Percentiles rank a stretch among this genome's conserved stretches.
phyloP scores from a whole-genome alignment of 1,139 yeast species.

The Tardiomyces blankii region DNA sequence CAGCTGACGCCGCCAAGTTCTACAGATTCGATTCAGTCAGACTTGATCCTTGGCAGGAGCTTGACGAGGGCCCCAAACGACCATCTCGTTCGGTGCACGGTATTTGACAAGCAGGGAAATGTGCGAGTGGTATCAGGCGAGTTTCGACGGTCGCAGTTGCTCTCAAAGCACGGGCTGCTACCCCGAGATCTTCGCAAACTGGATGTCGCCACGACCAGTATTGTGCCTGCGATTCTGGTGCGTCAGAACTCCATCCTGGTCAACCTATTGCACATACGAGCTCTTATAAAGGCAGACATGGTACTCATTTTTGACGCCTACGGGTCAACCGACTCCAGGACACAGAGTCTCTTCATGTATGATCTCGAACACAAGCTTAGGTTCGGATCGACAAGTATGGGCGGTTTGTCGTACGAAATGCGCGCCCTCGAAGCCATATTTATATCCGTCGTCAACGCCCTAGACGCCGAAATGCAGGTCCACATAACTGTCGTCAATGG shows the following conservation, averaged over 20 bases:
- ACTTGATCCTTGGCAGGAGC: conserved; percentile 25
- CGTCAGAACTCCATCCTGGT: conserved; percentile 70
- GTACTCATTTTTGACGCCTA: conserved; percentile 77
- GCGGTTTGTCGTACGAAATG: conserved; percentile 55
- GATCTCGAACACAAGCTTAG: conserved; percentile 76
- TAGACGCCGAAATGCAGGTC: conserved; percentile 75
- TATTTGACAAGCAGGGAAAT: conserved; percentile 63
- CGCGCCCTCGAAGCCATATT: conserved; percentile 83
- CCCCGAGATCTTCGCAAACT: conserved; percentile 81
- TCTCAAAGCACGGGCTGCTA: conserved; percentile 61
- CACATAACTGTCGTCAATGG: conserved; percentile 67
- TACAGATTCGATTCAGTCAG: neutral
- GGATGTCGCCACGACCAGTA: conserved; percentile 80
- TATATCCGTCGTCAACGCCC: conserved; percentile 69
- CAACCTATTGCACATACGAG: conserved; percentile 75
- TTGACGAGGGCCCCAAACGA: conserved; percentile 24
- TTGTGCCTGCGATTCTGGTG: conserved; percentile 78
- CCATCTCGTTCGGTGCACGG: conserved; percentile 49
- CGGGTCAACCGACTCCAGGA: conserved; percentile 44
- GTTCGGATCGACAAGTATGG: conserved; percentile 25
- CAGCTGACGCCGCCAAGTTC: neutral
- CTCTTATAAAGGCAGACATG: conserved; percentile 67
- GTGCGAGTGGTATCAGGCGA: conserved; percentile 67
- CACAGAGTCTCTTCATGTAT: conserved; percentile 72
- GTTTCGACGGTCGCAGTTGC: conserved; percentile 63